Base-by-base conservation (phyloP, 176 grass and related monocot genomes). In the Triticum turgidum region DNA sequence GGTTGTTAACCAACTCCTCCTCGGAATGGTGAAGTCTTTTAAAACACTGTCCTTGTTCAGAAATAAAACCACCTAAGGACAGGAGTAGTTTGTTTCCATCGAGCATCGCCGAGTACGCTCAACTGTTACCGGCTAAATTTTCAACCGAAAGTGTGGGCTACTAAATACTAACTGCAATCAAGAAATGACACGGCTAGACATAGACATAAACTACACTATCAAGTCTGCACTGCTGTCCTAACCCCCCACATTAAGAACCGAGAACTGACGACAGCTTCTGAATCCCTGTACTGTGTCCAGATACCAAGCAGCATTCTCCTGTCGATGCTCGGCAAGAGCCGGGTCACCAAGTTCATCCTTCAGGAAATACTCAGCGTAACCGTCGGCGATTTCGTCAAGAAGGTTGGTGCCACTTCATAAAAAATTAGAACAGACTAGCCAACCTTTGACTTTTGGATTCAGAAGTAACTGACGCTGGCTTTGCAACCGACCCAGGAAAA, bases 341-440 rank as follows among this genome's bases (percentile, higher is more conserved):
- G 93, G 47, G 91, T 93, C 78, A 95, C 86, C 17, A 95, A 93
- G 59, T 95, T 95, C 68, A 82, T 92, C 63, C 89, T 95, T 29
- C 86, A 91, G 80, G 91, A 95, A 47, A 90, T 95, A 85, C 81
- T 95, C 38, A 91, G 89, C 51, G 82, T 89, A 38, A 91, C 93
- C 18, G 82, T 95, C 14, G 86, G 87, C 52, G 89, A 93, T 30
- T 95, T 89, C 44, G 84, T 91, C 20, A 89, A 91, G 81, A 93
- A 95, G 91, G 93, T 88, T 75, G 82, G 64, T 80, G 45, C 17
- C 49, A 80, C 38, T 88, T 64, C 41, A 25, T 25, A 25, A 25
- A 25, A 78, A 52, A 84, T 20, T 5, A 29, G 22, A 49, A 2
- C 11, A 59, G 7, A 25, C 34, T 7, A 44, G 13, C 3, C 51